Evolutionary conservation across 163 green algal genomes (phyloP).

Genomic region (Prototheca cutis): DNA sequence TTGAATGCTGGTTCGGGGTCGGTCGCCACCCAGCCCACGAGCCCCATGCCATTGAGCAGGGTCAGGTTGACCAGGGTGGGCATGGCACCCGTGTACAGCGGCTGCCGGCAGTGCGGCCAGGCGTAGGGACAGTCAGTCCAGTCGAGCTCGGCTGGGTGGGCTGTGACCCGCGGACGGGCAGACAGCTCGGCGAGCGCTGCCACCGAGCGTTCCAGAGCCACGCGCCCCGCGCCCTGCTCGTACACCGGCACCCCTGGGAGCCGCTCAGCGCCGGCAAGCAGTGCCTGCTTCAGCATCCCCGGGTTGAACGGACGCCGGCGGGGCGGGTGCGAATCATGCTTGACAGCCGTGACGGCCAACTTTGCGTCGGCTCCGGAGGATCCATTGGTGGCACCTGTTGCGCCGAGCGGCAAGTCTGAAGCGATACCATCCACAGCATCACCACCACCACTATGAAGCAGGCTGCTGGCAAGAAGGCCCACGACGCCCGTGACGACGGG

Average conservation of each 20-base stretch:
- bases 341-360: too few relatives aligned
- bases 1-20: conserved; percentile 54
- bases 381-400: too few relatives aligned
- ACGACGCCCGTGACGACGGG: conserved; percentile 90
- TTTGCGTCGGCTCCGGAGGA: too few relatives aligned
- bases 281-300: conserved; percentile 93
- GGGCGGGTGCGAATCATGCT: too few relatives aligned
- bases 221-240: conserved; percentile 62
- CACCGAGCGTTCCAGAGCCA: conserved; percentile 35
- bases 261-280: conserved; percentile 78
- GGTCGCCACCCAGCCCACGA: conserved; percentile 24
- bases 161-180: conserved; percentile 73
- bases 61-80: conserved; percentile 92
- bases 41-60: conserved; percentile 90
- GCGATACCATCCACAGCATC: too few relatives aligned
- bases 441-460: conserved; percentile 37
- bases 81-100: conserved; percentile 77
- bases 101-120: conserved; percentile 88
- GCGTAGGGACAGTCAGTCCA: conserved; percentile 75
- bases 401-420: too few relatives aligned
- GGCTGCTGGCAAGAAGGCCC: conserved; percentile 71
- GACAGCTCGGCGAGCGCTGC: conserved; percentile 35
- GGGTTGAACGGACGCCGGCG: conserved; percentile 85
- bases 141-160: conserved; percentile 58
- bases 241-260: conserved; percentile 69